Evolutionary conservation across 805 yeast species (phyloP).

Genomic region (Candida dendrica): DNA sequence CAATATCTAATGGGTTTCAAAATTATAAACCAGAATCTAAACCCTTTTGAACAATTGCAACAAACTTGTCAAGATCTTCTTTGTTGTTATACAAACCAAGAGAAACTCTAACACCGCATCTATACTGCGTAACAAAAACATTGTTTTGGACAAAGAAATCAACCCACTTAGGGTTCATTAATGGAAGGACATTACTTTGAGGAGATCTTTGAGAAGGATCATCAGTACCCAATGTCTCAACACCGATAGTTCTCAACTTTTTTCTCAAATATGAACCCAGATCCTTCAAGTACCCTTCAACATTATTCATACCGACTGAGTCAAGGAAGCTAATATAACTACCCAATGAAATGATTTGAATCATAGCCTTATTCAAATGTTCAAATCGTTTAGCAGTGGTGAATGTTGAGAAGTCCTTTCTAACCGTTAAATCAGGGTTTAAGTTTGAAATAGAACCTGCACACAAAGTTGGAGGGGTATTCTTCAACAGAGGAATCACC

Average conservation of each 20-base stretch:
- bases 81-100: slow-evolving; percentile 1
- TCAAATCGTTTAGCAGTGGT: background rate
- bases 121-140: background rate
- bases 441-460: slow-evolving; percentile 1
- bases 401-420: background rate
- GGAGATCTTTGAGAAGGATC: background rate
- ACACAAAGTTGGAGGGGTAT: background rate
- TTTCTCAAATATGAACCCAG: background rate
- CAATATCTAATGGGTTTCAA: too few relatives aligned
- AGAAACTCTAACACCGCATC: slow-evolving; percentile 2
- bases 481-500: background rate
- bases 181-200: background rate
- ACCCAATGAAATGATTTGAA: background rate
- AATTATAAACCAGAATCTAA: background rate
- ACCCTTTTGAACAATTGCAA: background rate
- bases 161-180: background rate
- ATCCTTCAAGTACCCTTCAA: background rate
- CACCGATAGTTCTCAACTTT: background rate
- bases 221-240: background rate
- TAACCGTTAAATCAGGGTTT: background rate
- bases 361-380: slow-evolving; percentile 1
- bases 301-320: background rate
- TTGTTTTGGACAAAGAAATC: background rate
- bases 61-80: background rate
- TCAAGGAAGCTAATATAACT: background rate